Evolutionary conservation across 2,329 filamentous ascomycete species (phyloP), one percentile per base, ranked within the genome.

Genomic region (Metarhizium rileyi): DNA sequence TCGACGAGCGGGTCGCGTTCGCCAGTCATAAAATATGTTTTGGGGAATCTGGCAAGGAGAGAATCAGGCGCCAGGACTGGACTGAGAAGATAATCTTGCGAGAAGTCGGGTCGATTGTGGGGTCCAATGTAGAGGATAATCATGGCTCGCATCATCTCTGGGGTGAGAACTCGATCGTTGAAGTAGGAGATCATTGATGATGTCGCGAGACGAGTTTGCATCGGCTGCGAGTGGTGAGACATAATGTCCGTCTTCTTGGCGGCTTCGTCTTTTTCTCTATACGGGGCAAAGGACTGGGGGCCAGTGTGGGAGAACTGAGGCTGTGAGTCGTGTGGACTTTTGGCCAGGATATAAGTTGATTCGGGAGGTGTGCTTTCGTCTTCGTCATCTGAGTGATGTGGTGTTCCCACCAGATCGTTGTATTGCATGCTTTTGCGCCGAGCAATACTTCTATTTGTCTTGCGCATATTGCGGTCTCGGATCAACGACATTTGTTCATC

Each of bases 111-210:
- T 1, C 90, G 84, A 65, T 93, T 88, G 63, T 96, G 87, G 0
- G 90, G 90, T 1, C 93, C 93, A 49, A 98, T 87, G 65, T 98
- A 98, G 4, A 98, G 75, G 56, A 98, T 95, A 56, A 98, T 95
- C 90, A 98, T 97, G 55, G 90, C 89, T 28, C 93, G 86, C 86
- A 97, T 96, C 89, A 97, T 95, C 67, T 98, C 93, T 0, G 93
- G 91, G 0, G 89, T 91, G 14, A 98, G 76, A 26, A 98, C 87
- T 26, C 93, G 85, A 66, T 98, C 93, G 65, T 95, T 93, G 66
- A 96, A 95, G 68, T 97, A 97, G 0, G 91, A 96, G 33, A 98
- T 94, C 81, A 95, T 95, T n/a, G 85, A 91, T 0, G 89, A 90
- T 63, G 91, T 95, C 16, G 91, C 90, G 9, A 98, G 78, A n/a